Evolutionary conservation across 148 eudicot genomes (phyloP).

Genomic region (Silene conica): DNA sequence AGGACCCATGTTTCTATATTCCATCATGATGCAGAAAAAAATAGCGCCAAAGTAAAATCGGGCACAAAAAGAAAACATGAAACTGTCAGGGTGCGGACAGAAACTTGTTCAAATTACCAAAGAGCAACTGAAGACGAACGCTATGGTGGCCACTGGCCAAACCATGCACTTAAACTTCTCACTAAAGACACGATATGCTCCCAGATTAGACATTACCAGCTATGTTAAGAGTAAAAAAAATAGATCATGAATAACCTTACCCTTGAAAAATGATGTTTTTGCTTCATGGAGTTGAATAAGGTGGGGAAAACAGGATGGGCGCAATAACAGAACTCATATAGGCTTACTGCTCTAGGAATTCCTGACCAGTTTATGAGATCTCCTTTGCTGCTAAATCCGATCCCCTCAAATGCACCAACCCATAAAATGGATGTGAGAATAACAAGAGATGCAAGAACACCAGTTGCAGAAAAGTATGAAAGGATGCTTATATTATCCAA

Average conservation of each 20-base stretch:
- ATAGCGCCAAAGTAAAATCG: too few relatives aligned
- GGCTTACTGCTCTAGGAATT: conserved; percentile 43
- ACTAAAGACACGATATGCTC: background rate
- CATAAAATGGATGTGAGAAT: conserved; percentile 41
- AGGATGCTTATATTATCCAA: conserved; percentile 37
- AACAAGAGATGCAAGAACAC: conserved; percentile 41
- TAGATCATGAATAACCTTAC: conserved; percentile 10
- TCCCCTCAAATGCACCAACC: conserved; percentile 36
- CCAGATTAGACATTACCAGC: background rate
- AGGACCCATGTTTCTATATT: too few relatives aligned
- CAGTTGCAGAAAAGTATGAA: conserved; percentile 47
- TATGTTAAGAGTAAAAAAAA: background rate
- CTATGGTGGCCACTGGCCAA: too few relatives aligned
- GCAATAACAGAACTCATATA: conserved; percentile 46
- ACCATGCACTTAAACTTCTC: too few relatives aligned
- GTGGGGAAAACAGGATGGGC: conserved; percentile 60
- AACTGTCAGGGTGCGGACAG: too few relatives aligned
- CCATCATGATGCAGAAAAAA: too few relatives aligned
- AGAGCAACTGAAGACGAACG: too few relatives aligned
- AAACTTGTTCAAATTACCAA: too few relatives aligned
- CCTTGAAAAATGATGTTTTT: conserved; percentile 40
- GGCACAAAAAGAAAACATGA: too few relatives aligned
- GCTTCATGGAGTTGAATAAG: conserved; percentile 43
- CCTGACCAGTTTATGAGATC: conserved; percentile 36
- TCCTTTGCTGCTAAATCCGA: conserved; percentile 45